Evolutionary conservation across 768 basidiomycete genomes (phyloP), one percentile per base, ranked within the genome.

Genomic region (Neoboletus subvelutipes): DNA sequence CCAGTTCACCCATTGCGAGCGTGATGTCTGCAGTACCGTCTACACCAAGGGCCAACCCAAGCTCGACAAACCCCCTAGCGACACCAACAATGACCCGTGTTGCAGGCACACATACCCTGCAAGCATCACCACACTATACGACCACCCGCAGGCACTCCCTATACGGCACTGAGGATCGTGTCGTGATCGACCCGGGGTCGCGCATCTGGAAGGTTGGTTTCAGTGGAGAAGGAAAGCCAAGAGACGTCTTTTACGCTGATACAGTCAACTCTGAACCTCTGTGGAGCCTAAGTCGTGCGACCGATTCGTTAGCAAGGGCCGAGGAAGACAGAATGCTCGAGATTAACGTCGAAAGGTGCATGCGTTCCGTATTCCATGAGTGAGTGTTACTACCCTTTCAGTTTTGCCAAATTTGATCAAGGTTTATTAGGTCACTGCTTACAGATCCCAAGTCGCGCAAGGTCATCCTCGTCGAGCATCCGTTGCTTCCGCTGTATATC

Each of bases 151-250:
- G 94, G 53, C 96, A 98, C 70, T 96, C 94, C 1, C 76, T 98
- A 9, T 99, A 99, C 74, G 97, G 97, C 28, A 93, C 91, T 8
- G 97, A 99, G 69, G 97, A 98, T 73, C 82, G 96, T 45, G 84
- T 98, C 41, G 84, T 99, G 55, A 89, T 99, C 61, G 97, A 99
- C 71, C 88, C 94, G 24, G 97, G 97, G 20, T 94, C 92, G 45
- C 80, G 88, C 52, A 82, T 94, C 58, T 98, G 96, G 95, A 97
- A 95, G 75, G 92, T 95, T 12, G 97, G 97, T 2, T 98, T 98
- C 77, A 95, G 94, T 66, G 96, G 96, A 15, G 97, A 99, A 76
- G 86, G 94, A 5, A 81, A 85, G 57, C 94, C 97, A 10, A 75
- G 97, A 64, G 89, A 93, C 54, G 87, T 94, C n/a, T 90, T 96